Evolutionary conservation across 768 basidiomycete genomes (phyloP).

Genomic region (Mycena galopus): DNA sequence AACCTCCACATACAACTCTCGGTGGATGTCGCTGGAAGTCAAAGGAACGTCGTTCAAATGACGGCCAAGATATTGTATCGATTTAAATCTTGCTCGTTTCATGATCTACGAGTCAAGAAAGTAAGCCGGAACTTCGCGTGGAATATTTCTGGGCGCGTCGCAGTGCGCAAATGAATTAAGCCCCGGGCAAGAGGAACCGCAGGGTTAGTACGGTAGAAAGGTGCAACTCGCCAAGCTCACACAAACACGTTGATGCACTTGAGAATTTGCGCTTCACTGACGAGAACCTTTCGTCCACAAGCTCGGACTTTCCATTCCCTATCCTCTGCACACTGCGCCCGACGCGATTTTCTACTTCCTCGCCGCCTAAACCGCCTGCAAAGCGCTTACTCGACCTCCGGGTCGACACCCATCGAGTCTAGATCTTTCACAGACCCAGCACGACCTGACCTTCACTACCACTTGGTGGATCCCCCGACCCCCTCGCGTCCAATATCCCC

Average conservation of each 20-base stretch:
- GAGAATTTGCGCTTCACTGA: conserved; percentile 7
- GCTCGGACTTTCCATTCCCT: background rate
- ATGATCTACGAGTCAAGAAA: too few species aligned
- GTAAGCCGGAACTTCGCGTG: too few species aligned
- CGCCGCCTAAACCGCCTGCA: background rate
- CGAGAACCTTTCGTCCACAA: conserved; percentile 14
- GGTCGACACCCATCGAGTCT: conserved; percentile 18
- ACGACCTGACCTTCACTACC: conserved; percentile 79
- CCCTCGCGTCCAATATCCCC: conserved; percentile 59
- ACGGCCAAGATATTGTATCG: too few species aligned
- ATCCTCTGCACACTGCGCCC: background rate
- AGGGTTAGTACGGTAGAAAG: too few species aligned
- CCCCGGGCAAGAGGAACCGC: too few species aligned
- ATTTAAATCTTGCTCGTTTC: too few species aligned
- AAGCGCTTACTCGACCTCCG: conserved; percentile 11
- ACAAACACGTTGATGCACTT: conserved; percentile 5
- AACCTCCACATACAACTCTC: too few species aligned
- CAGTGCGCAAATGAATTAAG: too few species aligned
- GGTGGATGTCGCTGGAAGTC: too few species aligned
- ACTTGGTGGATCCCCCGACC: conserved; percentile 67
- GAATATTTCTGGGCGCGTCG: too few species aligned
- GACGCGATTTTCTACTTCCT: background rate
- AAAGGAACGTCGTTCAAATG: too few species aligned
- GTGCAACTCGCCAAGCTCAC: too few species aligned
- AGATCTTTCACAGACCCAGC: conserved; percentile 62